These are phyloP conservation scores for Tetracladium setigerum DNA, from an alignment of 495 filamentous ascomycete genomes.

Conservation along the genomic window DNA sequence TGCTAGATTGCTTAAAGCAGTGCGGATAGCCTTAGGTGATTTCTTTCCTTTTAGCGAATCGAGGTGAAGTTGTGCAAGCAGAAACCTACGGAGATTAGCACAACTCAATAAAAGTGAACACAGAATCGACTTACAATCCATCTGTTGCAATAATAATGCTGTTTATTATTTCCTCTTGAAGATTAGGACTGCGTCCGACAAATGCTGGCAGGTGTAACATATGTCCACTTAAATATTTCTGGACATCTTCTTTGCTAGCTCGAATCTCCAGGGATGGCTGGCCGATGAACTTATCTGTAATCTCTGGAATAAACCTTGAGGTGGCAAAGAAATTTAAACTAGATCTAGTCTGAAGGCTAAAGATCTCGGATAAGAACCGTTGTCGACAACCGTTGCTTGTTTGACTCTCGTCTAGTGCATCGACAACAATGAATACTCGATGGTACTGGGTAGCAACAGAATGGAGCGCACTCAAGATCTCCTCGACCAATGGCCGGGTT, in stretches of 20 bases:
- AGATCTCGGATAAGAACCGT: slow-evolving; percentile 25
- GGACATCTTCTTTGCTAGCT: slow-evolving; percentile 14
- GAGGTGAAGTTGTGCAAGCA: slow-evolving; percentile 16
- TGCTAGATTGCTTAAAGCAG: slow-evolving; percentile 3
- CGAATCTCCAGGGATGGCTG: slow-evolving; percentile 20
- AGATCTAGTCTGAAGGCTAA: slow-evolving; percentile 20
- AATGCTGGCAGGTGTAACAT: background rate
- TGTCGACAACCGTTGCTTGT: slow-evolving; percentile 21
- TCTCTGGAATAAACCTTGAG: slow-evolving; percentile 24
- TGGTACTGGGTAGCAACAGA: slow-evolving; percentile 18
- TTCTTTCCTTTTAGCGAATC: slow-evolving; percentile 9
- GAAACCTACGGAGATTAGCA: slow-evolving; percentile 15
- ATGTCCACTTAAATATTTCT: slow-evolving; percentile 6
- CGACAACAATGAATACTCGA: slow-evolving; percentile 33
- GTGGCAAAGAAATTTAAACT: slow-evolving; percentile 26
- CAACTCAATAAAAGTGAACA: background rate
- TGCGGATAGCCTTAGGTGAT: slow-evolving; percentile 7
- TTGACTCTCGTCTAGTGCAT: slow-evolving; percentile 38
- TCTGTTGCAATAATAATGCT: slow-evolving; percentile 4
- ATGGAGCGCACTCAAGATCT: slow-evolving; percentile 23
- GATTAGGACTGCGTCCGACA: background rate
- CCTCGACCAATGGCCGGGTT: slow-evolving; percentile 24
- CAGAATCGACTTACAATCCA: slow-evolving; percentile 13
- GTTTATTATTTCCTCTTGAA: slow-evolving; percentile 12
- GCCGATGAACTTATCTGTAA: slow-evolving; percentile 21